Evolutionary conservation across 306 rosid species (phyloP).

Genomic region (Cucurbita maxima): DNA sequence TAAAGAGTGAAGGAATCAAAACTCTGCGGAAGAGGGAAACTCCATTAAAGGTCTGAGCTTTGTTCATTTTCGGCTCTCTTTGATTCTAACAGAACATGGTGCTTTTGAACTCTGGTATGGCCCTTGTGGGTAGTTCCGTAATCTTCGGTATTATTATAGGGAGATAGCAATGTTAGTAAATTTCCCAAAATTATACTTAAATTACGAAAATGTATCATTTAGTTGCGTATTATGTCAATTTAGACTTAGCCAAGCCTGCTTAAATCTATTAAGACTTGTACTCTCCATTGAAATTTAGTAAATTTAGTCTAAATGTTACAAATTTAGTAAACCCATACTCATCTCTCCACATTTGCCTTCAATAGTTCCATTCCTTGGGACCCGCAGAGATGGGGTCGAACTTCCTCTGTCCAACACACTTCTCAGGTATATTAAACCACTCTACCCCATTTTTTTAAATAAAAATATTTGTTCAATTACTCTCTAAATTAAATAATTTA

Average conservation of each 20-base stretch:
- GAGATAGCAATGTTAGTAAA: background rate
- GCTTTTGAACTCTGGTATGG: background rate
- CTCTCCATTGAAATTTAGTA: no score
- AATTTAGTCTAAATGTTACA: no score
- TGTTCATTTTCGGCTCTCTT: background rate
- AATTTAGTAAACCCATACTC: conserved; percentile 31
- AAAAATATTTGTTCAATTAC: no score
- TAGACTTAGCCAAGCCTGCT: background rate
- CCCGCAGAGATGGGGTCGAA: conserved; percentile 97
- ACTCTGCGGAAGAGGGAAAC: background rate
- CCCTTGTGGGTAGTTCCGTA: background rate
- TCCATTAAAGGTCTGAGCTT: background rate
- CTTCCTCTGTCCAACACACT: conserved; percentile 65
- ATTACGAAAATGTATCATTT: background rate
- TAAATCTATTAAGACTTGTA: no score
- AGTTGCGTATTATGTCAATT: background rate
- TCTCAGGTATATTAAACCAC: conserved; percentile 39
- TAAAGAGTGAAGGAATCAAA: background rate
- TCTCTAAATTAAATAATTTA: no score
- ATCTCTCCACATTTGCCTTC: conserved; percentile 80
- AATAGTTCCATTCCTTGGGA: conserved; percentile 93
- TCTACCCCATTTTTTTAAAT: background rate
- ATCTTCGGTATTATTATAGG: background rate
- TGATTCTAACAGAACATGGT: background rate
- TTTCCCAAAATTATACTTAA: background rate